Evolutionary conservation across 2,329 filamentous ascomycete genomes (phyloP).

Genomic region (Pseudogymnoascus sp.): DNA sequence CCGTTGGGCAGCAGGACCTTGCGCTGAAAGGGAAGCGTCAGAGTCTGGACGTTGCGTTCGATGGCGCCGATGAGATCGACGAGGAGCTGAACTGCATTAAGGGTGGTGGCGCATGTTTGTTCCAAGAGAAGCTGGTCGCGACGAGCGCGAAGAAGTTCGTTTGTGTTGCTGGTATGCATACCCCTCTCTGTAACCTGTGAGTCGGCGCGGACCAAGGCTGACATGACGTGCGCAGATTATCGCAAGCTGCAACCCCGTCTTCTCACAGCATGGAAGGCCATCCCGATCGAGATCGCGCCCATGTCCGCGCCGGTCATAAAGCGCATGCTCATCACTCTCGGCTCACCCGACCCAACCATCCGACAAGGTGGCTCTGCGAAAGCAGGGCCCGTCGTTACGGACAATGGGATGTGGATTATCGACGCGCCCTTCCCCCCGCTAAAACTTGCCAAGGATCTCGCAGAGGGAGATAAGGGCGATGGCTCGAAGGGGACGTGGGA

Average conservation of each 20-base stretch:
- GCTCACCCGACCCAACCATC: conserved; percentile 62
- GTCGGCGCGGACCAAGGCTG: background rate
- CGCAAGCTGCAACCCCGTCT: conserved; percentile 78
- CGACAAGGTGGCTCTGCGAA: conserved; percentile 68
- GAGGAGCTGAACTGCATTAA: conserved; percentile 94
- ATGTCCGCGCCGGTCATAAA: conserved; percentile 74
- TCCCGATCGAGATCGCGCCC: conserved; percentile 91
- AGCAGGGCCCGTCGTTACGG: conserved; percentile 75
- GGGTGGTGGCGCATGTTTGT: conserved; percentile 92
- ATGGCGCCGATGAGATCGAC: conserved; percentile 95
- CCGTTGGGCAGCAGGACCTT: conserved; percentile 34
- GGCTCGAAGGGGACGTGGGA: conserved; percentile 68
- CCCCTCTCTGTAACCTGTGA: background rate
- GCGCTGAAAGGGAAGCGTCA: conserved; percentile 31
- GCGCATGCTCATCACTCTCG: conserved; percentile 62
- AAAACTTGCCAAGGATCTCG: conserved; percentile 50
- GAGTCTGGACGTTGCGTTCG: conserved; percentile 82
- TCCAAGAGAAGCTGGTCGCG: conserved; percentile 95
- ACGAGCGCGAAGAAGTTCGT: conserved; percentile 77
- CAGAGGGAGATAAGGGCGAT: conserved; percentile 39
- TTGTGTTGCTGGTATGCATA: conserved; percentile 65
- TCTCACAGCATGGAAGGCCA: conserved; percentile 67
- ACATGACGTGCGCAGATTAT: conserved; percentile 56
- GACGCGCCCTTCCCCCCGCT: conserved; percentile 82
- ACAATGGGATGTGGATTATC: conserved; percentile 83